Evolutionary conservation across 768 basidiomycete genomes (phyloP).

Genomic region (Exidia glandulosa): DNA sequence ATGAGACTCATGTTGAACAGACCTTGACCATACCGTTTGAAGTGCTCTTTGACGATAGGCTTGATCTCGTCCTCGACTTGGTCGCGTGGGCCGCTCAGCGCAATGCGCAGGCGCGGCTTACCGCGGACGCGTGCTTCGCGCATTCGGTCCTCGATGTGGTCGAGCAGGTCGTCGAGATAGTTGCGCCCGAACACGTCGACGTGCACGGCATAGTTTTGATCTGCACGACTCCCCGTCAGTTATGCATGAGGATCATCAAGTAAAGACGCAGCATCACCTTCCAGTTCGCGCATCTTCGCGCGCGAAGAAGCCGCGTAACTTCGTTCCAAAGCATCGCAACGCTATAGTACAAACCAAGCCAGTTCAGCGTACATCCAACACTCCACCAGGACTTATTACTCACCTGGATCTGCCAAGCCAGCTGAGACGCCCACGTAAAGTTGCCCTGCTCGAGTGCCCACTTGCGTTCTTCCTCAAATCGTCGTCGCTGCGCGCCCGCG

Average conservation of each 20-base stretch:
- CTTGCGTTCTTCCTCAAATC: slow-evolving; percentile 77
- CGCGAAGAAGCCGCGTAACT: not conserved
- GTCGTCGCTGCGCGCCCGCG: slow-evolving; percentile 72
- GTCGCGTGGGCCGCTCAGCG: not conserved
- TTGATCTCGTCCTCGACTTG: not conserved
- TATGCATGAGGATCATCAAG: not conserved
- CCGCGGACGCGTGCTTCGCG: not conserved
- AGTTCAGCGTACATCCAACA: not conserved
- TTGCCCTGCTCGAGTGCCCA: slow-evolving; percentile 81
- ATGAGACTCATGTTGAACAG: not conserved
- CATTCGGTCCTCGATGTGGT: not conserved
- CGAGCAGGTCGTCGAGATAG: not conserved
- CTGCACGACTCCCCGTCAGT: not conserved
- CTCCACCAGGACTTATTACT: too few species aligned
- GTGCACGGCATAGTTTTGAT: not conserved
- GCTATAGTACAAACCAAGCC: not conserved
- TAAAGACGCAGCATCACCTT: not conserved
- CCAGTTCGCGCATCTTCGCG: not conserved
- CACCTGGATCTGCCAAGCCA: slow-evolving; percentile 70
- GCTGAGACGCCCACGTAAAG: slow-evolving; percentile 57
- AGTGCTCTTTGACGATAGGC: not conserved
- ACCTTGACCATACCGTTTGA: not conserved
- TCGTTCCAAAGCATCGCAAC: not conserved
- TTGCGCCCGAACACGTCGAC: not conserved
- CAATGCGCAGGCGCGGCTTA: not conserved